Evolutionary conservation across 1,284 basidiomycete genomes (phyloP), one percentile per base, ranked within the genome.

Genomic region (Ganoderma lucidum): DNA sequence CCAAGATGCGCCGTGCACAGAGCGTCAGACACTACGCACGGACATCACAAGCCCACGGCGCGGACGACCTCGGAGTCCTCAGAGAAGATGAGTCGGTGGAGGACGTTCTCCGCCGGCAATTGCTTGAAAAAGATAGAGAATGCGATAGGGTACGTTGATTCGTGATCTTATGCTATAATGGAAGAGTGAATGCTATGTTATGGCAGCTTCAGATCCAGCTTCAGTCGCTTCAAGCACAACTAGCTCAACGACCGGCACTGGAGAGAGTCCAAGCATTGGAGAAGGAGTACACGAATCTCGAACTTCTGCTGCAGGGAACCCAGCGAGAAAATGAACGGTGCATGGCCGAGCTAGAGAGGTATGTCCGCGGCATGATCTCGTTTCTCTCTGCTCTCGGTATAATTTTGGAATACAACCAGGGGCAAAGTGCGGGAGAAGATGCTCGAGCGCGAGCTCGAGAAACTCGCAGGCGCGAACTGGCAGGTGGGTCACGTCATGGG

Each of bases 321-420:
- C 92, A 93, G 72, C 81, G 91, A 64, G 92, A 94, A 80, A 94
- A 94, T 71, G 92, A 93, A 74, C 83, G 90, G 58, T 91, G 88
- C 70, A 93, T 93, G 92, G 83, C 86, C 0, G 91, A 93, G 69
- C 82, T 93, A 2, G 91, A 93, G 70, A 83, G 90, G 91, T 90
- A 62, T 66, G 83, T 72, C 12, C 55, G 12, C 39, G 15, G 39
- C 6, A 14, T 41, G 14, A 41, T 28, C 14, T 28, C 12, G 14
- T 42, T 14, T 23, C 23, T 30, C 35, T n/a, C 6, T 42, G n/a
- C 39, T 15, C n/a, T 5, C 41, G 35, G 19, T 39, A 59, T 30
- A 39, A 59, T 28, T 28, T 28, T 28, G 59, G 6, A 1, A 8
- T 61, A 2, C 12, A 23, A 15, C 17, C 39, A 78, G 77, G 64